phyloP scores from a whole-genome alignment of 1,284 basidiomycete genomes.

The Coniferiporia sulphurascens region DNA sequence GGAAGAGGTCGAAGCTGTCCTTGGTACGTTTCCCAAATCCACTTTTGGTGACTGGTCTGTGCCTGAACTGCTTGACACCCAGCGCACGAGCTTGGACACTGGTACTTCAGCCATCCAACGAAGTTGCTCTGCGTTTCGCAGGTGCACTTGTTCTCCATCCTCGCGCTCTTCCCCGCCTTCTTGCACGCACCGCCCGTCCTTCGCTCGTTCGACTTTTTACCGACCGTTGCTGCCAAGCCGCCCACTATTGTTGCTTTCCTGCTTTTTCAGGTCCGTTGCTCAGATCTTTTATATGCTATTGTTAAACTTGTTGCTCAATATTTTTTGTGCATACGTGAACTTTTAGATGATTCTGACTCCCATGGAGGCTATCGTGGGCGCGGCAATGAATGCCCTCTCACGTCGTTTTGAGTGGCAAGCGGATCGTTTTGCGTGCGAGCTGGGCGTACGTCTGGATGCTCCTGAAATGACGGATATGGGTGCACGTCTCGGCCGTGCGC shows the following conservation, averaged over 20 bases:
- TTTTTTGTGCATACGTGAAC: too few species aligned
- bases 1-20: constrained; percentile 87
- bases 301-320: too few species aligned
- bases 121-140: constrained; percentile 87
- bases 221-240: constrained; percentile 56
- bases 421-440: constrained; percentile 74
- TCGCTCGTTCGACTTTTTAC: constrained; percentile 82
- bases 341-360: constrained; percentile 76
- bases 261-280: constrained; percentile 62
- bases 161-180: constrained; percentile 90
- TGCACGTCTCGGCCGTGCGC: constrained; percentile 72
- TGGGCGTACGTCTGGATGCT: constrained; percentile 38
- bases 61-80: constrained; percentile 16
- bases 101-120: constrained; percentile 86
- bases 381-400: constrained; percentile 76
- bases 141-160: constrained; percentile 80
- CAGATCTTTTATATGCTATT: neutral
- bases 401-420: constrained; percentile 89
- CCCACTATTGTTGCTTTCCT: constrained; percentile 89
- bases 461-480: constrained; percentile 65
- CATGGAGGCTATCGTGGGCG: constrained; percentile 72
- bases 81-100: constrained; percentile 96
- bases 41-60: too few species aligned
- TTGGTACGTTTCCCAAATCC: constrained; percentile 33
- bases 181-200: constrained; percentile 83